Percentiles rank a stretch among this genome's conserved stretches.
phyloP scores from a whole-genome alignment of 2,329 filamentous ascomycete species.

The Aspergillus sp. region DNA sequence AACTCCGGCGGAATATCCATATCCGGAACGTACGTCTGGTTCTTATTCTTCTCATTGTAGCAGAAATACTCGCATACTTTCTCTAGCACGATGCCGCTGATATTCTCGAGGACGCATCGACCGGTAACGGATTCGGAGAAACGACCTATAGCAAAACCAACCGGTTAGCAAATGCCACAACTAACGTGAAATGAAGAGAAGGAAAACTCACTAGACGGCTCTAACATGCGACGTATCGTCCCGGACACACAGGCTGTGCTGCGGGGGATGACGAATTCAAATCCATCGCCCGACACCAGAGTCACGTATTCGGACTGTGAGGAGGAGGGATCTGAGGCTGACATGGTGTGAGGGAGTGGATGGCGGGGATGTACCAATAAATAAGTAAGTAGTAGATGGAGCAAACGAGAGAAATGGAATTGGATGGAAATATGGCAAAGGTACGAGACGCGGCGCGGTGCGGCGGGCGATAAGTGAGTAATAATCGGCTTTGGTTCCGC shows the following conservation, averaged over 20 bases:
- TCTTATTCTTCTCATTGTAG: constrained; percentile 66
- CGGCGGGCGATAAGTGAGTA: background rate
- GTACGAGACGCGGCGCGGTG: background rate
- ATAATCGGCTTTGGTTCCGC: background rate
- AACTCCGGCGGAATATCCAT: constrained; percentile 68
- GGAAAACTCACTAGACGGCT: constrained; percentile 57
- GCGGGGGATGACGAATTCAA: constrained; percentile 64
- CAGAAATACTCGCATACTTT: constrained; percentile 72
- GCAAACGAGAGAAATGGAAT: background rate
- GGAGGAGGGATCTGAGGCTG: constrained; percentile 17
- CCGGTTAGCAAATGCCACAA: background rate
- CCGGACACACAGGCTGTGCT: constrained; percentile 62
- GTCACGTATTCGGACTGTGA: constrained; percentile 59
- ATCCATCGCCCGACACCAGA: constrained; percentile 64
- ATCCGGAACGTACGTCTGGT: constrained; percentile 62
- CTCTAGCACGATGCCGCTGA: constrained; percentile 65
- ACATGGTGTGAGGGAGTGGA: constrained; percentile 17
- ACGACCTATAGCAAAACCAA: constrained; percentile 47
- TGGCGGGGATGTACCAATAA: background rate
- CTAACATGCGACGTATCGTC: constrained; percentile 65
- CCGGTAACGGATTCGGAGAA: constrained; percentile 63
- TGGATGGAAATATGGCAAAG: background rate
- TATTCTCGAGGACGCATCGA: constrained; percentile 60
- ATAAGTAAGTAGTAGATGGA: too few relatives aligned
- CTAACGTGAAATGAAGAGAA: background rate